These are phyloP conservation scores for Telopea speciosissima DNA, from an alignment of 177 flowering plant genomes.

Conservation along the genomic window DNA sequence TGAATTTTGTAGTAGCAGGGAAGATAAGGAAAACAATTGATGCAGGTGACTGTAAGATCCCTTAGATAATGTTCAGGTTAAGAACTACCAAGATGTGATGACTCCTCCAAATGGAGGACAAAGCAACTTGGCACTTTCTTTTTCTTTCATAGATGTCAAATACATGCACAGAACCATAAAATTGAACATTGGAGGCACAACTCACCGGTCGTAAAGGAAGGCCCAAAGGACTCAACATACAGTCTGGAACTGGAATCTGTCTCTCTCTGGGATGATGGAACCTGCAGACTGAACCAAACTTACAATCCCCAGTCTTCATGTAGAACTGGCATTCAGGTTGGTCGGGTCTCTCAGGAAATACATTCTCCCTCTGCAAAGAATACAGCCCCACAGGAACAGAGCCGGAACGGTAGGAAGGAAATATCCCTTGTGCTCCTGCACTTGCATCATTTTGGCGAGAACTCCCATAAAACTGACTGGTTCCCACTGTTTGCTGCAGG, in stretches of 20 bases:
- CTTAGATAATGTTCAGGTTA: neutral
- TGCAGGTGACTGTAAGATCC: neutral
- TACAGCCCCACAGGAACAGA: slow-evolving; percentile 60
- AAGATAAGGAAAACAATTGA: neutral
- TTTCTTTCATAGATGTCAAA: neutral
- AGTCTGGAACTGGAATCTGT: slow-evolving; percentile 78
- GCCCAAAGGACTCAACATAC: slow-evolving; percentile 81
- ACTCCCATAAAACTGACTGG: slow-evolving; percentile 48
- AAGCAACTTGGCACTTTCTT: neutral
- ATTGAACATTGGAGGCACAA: slow-evolving; percentile 3
- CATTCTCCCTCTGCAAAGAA: slow-evolving; percentile 72
- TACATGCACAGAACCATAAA: neutral
- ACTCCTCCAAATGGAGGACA: neutral
- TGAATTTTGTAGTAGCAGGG: too few species aligned
- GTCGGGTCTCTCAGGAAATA: slow-evolving; percentile 97
- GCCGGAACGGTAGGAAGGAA: slow-evolving; percentile 50
- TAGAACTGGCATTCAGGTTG: slow-evolving; percentile 97
- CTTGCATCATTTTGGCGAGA: slow-evolving; percentile 49
- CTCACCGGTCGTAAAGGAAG: slow-evolving; percentile 92
- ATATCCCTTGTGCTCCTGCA: slow-evolving; percentile 49
- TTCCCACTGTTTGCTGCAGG: slow-evolving; percentile 54
- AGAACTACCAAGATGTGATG: neutral
- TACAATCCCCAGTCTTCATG: slow-evolving; percentile 98
- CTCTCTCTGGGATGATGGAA: slow-evolving; percentile 98
- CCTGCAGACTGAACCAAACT: slow-evolving; percentile 88